Evolutionary conservation across 805 yeast species (phyloP).

Genomic region (Wickerhamiella nectarea): DNA sequence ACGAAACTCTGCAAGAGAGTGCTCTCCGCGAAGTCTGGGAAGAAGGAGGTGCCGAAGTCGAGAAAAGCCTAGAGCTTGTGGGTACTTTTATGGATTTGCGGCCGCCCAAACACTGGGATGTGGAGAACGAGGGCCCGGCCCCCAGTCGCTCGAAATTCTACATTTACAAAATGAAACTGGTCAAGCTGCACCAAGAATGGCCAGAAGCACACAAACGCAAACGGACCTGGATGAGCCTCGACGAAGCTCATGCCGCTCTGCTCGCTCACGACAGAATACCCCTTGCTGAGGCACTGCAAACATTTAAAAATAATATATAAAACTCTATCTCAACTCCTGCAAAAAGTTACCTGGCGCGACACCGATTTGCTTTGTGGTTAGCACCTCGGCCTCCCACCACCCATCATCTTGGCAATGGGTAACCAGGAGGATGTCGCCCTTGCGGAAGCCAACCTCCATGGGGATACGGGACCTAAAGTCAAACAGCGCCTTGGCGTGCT

Average conservation of each 20-base stretch:
- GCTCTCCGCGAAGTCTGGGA: slow-evolving; percentile 95
- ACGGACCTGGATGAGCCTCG: slow-evolving; percentile 52
- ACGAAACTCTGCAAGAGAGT: slow-evolving; percentile 42
- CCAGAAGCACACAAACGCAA: slow-evolving; percentile 58
- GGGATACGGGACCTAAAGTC: slow-evolving; percentile 47
- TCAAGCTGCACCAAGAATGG: slow-evolving; percentile 44
- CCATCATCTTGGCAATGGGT: slow-evolving; percentile 52
- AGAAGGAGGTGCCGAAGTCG: slow-evolving; percentile 83
- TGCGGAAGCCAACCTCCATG: slow-evolving; percentile 45
- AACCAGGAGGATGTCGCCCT: slow-evolving; percentile 42
- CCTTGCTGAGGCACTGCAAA: slow-evolving; percentile 23
- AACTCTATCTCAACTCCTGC: background rate
- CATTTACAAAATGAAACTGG: slow-evolving; percentile 64
- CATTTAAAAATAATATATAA: slow-evolving; percentile 1
- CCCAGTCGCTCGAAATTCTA: slow-evolving; percentile 79
- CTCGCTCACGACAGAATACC: slow-evolving; percentile 23
- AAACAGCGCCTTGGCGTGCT: slow-evolving; percentile 41
- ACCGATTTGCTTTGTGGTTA: slow-evolving; percentile 31
- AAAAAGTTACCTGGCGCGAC: slow-evolving; percentile 39
- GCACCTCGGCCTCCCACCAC: slow-evolving; percentile 60
- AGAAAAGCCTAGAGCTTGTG: slow-evolving; percentile 34
- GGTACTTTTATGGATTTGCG: slow-evolving; percentile 55
- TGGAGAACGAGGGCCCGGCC: slow-evolving; percentile 22
- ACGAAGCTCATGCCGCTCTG: slow-evolving; percentile 24
- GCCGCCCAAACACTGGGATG: slow-evolving; percentile 34